Evolutionary conservation across 2,329 filamentous ascomycete species (phyloP), one percentile per base, ranked within the genome.

Genomic region (Aspergillus vadensis): DNA sequence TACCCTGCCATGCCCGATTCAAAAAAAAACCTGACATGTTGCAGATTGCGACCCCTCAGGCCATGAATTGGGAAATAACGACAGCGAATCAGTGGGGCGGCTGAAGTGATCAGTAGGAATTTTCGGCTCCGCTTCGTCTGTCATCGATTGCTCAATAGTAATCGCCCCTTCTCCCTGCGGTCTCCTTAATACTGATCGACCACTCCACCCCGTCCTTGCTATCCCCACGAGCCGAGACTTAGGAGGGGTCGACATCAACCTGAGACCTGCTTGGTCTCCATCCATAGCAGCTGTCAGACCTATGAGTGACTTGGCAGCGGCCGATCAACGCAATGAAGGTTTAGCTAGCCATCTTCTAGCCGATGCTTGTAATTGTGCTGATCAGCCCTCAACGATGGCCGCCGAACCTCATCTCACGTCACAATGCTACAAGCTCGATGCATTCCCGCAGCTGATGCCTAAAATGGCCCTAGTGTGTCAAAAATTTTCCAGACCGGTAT

Each of bases 51-150:
- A 49, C 25, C 47, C 47, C 47, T 32, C 47, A 25, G n/a, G 4
- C 23, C 25, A n/a, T 50, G 12, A 30, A 50, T 50, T 50, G 47
- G 47, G 47, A 32, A 50, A 50, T 14, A 17, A 17, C n/a, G 25
- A 50, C 47, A 30, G 47, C 47, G 15, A 50, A 30, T 50, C 47
- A 30, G 47, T 50, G 47, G 47, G 47, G 47, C 47, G 47, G 47
- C 7, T 30, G 47, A 30, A 15, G 3, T 30, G 25, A 30, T 50
- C 47, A 17, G 47, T 50, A 15, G 41, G 41, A 21, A 14, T 44
- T 44, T 44, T 21, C 9, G 41, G 41, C 41, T 44, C 41, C 41
- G 41, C 41, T 44, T 44, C 41, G 41, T 21, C 41, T 44, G 41
- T 44, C 41, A 44, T 23, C 41, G 41, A 44, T 21, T 44, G 9